Evolutionary conservation across 1,284 basidiomycete species (phyloP), one percentile per base, ranked within the genome.

Genomic region (Pterula multifida): DNA sequence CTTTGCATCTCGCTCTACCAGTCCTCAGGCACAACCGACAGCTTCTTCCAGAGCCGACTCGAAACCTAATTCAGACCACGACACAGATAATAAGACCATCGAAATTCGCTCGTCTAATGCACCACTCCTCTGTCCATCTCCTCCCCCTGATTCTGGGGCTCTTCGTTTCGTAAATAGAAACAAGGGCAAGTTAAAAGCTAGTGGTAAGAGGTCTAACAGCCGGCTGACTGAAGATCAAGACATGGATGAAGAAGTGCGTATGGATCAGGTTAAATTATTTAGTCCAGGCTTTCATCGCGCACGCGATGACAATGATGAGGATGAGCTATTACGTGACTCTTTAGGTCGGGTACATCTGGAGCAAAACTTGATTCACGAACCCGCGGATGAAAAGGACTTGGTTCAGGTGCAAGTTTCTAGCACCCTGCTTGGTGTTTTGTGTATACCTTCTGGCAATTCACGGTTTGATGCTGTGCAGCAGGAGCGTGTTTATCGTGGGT

Each of bases 341-440:
- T 22, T 42, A 11, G 39, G 39, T 47, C 36, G 48, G 48, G 26
- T 55, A 26, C 21, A 28, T 23, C 19, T 52, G 45, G 23, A 21
- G 26, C 17, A n/a, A 9, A 15, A 6, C 12, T 26, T 11, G 28
- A 26, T 32, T 48, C 22, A 49, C 28, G 36, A 46, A 42, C 39
- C 28, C 49, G 19, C 42, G 13, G 19, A 47, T 47, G 53, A 55
- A 48, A 49, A 49, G 9, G 6, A 15, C 6, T 56, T 53, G 48
- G 66, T 82, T 54, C 75, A 75, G 54, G 68, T 85, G 47, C 67
- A 78, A 60, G 68, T 88, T 25, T 82, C 84, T 15, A 80, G 84
- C 51, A 71, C 78, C 53, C 71, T 87, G 55, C 76, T 68, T 56
- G 70, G 69, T 55, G 68, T 85, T 53, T 65, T 88, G 25, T 76